Percentiles rank a stretch among this genome's conserved stretches.
Conservation (phyloP, 371 early-diverging fungal species). For the Choanephora cucurbitarum region DNA sequence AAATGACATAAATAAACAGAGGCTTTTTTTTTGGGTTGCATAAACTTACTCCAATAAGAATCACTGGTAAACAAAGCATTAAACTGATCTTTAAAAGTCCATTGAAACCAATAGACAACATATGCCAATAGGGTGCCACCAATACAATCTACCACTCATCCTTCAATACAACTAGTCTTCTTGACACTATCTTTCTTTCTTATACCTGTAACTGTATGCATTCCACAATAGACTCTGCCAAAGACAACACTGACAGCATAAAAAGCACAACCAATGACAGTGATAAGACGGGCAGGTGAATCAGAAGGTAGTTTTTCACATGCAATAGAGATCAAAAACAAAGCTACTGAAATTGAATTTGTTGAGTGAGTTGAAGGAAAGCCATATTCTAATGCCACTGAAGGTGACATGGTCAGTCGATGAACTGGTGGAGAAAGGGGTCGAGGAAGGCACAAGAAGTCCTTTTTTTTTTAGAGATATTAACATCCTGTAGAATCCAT, state of each 20-base stretch:
- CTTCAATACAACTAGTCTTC: not conserved
- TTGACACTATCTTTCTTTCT: not conserved
- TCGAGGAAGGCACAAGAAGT: conserved; percentile 74
- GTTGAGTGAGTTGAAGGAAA: conserved; percentile 83
- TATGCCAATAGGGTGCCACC: conserved; percentile 69
- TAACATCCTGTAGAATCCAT: not conserved
- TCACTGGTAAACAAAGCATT: conserved; percentile 54
- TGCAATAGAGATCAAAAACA: conserved; percentile 59
- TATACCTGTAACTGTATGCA: conserved; percentile 71
- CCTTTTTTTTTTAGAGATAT: conserved; percentile 40
- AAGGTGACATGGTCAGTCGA: conserved; percentile 62
- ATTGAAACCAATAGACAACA: conserved; percentile 56
- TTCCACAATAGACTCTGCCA: conserved; percentile 74
- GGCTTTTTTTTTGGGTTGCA: too few relatives aligned
- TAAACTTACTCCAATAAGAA: conserved; percentile 55
- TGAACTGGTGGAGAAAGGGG: conserved; percentile 74
- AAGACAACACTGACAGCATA: conserved; percentile 71
- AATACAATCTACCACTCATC: conserved; percentile 52
- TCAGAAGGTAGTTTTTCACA: conserved; percentile 41
- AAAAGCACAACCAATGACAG: conserved; percentile 42
- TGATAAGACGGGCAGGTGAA: conserved; percentile 43
- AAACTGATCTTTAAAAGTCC: conserved; percentile 55
- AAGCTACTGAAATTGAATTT: conserved; percentile 71
- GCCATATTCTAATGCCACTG: conserved; percentile 75
- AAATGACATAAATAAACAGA: conserved; percentile 1